Evolutionary conservation across 208 protist species (phyloP).

Genomic region (Wallacemonas sp.): DNA sequence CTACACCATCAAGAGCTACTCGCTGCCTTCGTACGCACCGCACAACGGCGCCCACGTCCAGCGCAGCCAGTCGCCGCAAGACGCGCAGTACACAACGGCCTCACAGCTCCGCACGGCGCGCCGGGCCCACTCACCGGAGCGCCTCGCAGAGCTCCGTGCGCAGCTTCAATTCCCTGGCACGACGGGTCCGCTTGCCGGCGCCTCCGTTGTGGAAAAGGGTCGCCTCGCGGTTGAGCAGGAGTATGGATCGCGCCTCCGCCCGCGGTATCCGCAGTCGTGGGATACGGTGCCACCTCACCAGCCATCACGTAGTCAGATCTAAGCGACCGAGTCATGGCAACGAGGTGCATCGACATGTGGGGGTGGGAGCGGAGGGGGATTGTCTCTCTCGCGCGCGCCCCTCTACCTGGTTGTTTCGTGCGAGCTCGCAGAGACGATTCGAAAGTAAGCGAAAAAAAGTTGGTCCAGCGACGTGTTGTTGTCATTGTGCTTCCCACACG

Average conservation of each 20-base stretch:
- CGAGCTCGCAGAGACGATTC: too few relatives aligned
- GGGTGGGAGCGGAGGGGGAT: too few relatives aligned
- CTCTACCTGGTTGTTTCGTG: too few relatives aligned
- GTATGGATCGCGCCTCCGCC: slow-evolving; percentile 74
- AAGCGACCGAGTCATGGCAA: background rate
- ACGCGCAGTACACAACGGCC: slow-evolving; percentile 15
- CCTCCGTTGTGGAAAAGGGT: background rate
- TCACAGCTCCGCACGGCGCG: slow-evolving; percentile 41
- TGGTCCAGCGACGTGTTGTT: too few relatives aligned
- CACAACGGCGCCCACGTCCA: background rate
- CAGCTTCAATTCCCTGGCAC: slow-evolving; percentile 44
- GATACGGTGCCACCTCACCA: slow-evolving; percentile 84
- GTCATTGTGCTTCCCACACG: too few relatives aligned
- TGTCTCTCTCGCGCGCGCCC: too few relatives aligned
- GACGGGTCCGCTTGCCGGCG: slow-evolving; percentile 2
- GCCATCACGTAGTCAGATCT: slow-evolving; percentile 45
- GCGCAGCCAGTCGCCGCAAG: background rate
- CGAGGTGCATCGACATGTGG: too few relatives aligned
- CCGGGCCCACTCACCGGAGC: slow-evolving; percentile 39
- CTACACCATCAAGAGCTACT: slow-evolving; percentile 76
- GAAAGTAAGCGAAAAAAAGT: too few relatives aligned
- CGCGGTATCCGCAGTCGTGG: slow-evolving; percentile 83
- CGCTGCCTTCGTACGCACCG: slow-evolving; percentile 15
- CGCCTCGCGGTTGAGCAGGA: slow-evolving; percentile 26
- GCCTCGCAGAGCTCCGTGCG: slow-evolving; percentile 53